Conservation (phyloP, 2,329 filamentous ascomycete species). For the Paecilomyces variotii region DNA sequence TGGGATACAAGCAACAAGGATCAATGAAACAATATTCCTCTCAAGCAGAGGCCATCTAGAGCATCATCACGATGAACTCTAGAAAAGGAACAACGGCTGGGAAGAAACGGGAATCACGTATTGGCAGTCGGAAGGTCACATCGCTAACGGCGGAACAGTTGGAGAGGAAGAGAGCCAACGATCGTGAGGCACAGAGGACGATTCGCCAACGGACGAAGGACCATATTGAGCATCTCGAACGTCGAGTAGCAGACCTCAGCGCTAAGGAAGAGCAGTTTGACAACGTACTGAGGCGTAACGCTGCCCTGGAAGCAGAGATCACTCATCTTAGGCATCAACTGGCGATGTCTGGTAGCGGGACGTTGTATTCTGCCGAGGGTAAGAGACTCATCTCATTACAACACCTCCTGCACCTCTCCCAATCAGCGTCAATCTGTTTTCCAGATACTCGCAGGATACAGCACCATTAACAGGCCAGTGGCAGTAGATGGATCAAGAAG, state of each 20-base stretch:
- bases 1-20: not conserved
- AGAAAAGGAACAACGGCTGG: slow-evolving; percentile 10
- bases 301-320: slow-evolving; percentile 49
- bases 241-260: slow-evolving; percentile 45
- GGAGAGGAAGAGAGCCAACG: slow-evolving; percentile 53
- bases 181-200: slow-evolving; percentile 52
- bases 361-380: slow-evolving; percentile 6
- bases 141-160: slow-evolving; percentile 51
- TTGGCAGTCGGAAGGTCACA: slow-evolving; percentile 50
- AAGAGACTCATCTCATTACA: not conserved
- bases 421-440: not conserved
- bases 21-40: not conserved
- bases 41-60: not conserved
- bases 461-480: not conserved
- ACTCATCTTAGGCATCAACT: slow-evolving; percentile 44
- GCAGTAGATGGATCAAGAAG: slow-evolving; percentile 1
- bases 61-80: slow-evolving; percentile 15
- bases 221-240: slow-evolving; percentile 51
- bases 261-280: slow-evolving; percentile 44
- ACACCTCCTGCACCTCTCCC: not conserved
- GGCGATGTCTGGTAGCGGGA: slow-evolving; percentile 16
- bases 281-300: slow-evolving; percentile 45
- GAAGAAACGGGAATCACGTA: slow-evolving; percentile 40
- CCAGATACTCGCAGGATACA: not conserved
- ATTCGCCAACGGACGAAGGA: slow-evolving; percentile 53